These are phyloP conservation scores for Aspergillaceae sp. DNA, from an alignment of 2,329 filamentous ascomycete species.

Conservation along the genomic window DNA sequence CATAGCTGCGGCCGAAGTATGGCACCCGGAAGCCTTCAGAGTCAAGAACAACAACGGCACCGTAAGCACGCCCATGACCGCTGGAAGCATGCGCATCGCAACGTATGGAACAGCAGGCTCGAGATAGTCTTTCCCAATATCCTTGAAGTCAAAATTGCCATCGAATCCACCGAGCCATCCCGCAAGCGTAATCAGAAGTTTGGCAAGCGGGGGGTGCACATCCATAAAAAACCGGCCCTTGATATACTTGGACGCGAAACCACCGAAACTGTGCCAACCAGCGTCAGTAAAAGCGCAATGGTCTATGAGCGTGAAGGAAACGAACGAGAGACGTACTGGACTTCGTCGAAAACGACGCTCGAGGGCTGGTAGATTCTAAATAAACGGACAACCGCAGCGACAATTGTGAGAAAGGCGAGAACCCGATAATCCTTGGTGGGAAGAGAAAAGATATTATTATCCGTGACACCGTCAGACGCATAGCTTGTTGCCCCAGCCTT, in stretches of 20 bases:
- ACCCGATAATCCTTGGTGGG: slow-evolving; percentile 75
- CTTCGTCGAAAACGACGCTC: slow-evolving; percentile 97
- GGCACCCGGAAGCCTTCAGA: slow-evolving; percentile 81
- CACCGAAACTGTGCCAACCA: slow-evolving; percentile 64
- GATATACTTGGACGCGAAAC: slow-evolving; percentile 98
- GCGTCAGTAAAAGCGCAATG: slow-evolving; percentile 2
- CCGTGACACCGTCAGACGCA: slow-evolving; percentile 51
- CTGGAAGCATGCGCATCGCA: slow-evolving; percentile 89
- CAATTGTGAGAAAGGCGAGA: slow-evolving; percentile 60
- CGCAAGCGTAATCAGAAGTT: slow-evolving; percentile 89
- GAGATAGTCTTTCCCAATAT: slow-evolving; percentile 97
- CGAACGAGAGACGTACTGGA: slow-evolving; percentile 63
- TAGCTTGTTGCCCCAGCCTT: slow-evolving; percentile 32
- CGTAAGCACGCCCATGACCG: slow-evolving; percentile 76
- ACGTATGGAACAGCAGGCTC: slow-evolving; percentile 94
- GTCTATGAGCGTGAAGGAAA: background rate
- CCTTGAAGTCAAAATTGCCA: slow-evolving; percentile 96
- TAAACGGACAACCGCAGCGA: slow-evolving; percentile 72
- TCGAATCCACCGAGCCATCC: slow-evolving; percentile 93
- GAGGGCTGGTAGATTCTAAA: slow-evolving; percentile 95
- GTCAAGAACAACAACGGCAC: slow-evolving; percentile 93
- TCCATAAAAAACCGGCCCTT: slow-evolving; percentile 99
- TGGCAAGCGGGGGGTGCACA: slow-evolving; percentile 94
- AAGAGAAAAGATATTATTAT: slow-evolving; percentile 87
- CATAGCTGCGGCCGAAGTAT: slow-evolving; percentile 72